phyloP scores from a whole-genome alignment of 2,329 filamentous ascomycete species.

The Talaromyces sp. region DNA sequence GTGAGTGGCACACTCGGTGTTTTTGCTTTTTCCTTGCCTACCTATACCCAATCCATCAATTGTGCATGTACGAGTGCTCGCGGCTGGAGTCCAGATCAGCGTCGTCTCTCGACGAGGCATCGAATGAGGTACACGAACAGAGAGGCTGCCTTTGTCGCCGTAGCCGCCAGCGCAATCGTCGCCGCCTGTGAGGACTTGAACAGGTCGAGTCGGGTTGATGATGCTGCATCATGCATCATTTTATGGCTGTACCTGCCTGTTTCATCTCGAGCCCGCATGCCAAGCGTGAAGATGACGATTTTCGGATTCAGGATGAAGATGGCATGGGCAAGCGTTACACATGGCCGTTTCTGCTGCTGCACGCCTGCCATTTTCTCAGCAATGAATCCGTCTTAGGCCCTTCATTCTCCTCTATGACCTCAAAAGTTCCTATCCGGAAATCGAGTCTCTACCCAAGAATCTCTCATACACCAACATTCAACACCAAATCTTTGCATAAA shows the following conservation, averaged over 20 bases:
- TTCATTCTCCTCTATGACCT: background rate
- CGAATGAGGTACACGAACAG: constrained; percentile 6
- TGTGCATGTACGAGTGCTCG: constrained; percentile 5
- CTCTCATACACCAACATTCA: background rate
- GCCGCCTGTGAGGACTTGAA: background rate
- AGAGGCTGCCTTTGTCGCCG: constrained; percentile 11
- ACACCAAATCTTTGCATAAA: background rate
- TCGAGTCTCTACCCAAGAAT: background rate
- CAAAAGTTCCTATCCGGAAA: background rate
- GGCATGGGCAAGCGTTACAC: constrained; percentile 14
- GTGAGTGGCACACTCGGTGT: constrained; percentile 13
- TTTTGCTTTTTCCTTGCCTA: constrained; percentile 14
- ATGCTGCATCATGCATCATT: constrained; percentile 5
- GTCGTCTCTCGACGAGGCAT: constrained; percentile 6
- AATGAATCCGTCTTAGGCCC: background rate
- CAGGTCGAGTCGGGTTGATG: background rate
- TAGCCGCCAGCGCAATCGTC: constrained; percentile 10
- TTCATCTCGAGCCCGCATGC: constrained; percentile 16
- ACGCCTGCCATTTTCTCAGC: background rate
- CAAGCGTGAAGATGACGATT: constrained; percentile 13
- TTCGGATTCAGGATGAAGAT: constrained; percentile 8
- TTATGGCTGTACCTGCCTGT: constrained; percentile 18
- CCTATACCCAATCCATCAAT: constrained; percentile 2
- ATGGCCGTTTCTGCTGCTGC: background rate
- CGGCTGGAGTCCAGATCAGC: constrained; percentile 9